These are phyloP conservation scores for Rhizopogon rudus DNA, from an alignment of 768 basidiomycete genomes.

Conservation along the genomic window DNA sequence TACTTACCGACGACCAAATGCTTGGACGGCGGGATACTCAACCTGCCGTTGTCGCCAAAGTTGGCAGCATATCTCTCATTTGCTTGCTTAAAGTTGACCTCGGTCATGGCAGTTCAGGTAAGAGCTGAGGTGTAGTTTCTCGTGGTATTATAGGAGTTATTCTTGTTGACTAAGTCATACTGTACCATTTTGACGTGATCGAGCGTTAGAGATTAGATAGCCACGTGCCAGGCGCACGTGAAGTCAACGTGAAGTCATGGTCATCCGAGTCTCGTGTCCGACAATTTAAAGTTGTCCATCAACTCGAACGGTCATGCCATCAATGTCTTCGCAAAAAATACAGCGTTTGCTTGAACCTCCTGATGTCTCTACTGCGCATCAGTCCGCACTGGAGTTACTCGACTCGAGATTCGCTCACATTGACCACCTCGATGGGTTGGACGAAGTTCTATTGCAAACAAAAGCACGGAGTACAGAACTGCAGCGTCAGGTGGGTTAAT, in stretches of 20 bases:
- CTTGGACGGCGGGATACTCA: constrained; percentile 36
- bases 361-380: constrained; percentile 34
- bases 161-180: background rate
- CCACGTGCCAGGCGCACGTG: constrained; percentile 13
- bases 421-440: constrained; percentile 30
- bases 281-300: no score
- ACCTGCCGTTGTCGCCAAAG: constrained; percentile 38
- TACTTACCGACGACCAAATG: constrained; percentile 33
- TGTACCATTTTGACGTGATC: constrained; percentile 1
- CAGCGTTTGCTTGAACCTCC: constrained; percentile 47
- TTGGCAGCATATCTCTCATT: constrained; percentile 42
- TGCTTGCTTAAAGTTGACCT: constrained; percentile 29
- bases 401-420: constrained; percentile 51
- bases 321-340: constrained; percentile 41
- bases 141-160: background rate
- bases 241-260: no score
- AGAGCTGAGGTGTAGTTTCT: background rate
- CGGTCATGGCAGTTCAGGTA: constrained; percentile 7
- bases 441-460: constrained; percentile 38
- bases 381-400: constrained; percentile 30
- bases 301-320: background rate
- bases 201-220: constrained; percentile 15
- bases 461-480: constrained; percentile 20
- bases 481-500: background rate
- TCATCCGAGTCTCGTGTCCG: no score